These are phyloP conservation scores for Chlorella sp. DNA, from an alignment of 139 green algal genomes.

Conservation along the genomic window DNA sequence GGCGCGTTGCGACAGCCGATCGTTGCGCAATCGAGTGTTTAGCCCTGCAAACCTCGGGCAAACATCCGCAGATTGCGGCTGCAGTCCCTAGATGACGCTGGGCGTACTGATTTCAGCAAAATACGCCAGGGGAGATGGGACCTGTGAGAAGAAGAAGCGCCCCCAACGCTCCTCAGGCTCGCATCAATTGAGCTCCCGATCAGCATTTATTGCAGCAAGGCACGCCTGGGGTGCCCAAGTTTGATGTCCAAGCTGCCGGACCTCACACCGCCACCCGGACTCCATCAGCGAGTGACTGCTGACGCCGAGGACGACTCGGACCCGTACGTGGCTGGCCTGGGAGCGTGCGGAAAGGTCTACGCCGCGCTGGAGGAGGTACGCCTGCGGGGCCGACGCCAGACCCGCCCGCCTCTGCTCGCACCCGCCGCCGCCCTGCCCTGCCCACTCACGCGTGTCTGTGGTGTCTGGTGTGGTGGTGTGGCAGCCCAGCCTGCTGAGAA, in stretches of 20 bases:
- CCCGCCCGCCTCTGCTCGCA: neutral
- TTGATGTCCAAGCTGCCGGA: constrained; percentile 1
- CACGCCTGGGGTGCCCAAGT: neutral
- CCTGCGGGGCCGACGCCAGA: neutral
- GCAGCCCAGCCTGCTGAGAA: neutral
- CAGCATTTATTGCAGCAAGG: too few species aligned
- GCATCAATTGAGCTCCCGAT: too few species aligned
- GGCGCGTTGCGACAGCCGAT: too few species aligned
- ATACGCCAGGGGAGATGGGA: too few species aligned
- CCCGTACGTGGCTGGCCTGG: constrained; percentile 19
- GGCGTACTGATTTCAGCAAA: too few species aligned
- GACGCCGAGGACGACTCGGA: constrained; percentile 28
- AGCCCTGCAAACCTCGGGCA: too few species aligned
- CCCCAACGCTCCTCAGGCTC: too few species aligned
- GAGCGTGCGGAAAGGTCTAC: constrained; percentile 26
- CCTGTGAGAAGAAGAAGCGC: too few species aligned
- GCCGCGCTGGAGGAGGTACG: constrained; percentile 18
- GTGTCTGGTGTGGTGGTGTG: neutral
- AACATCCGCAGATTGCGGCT: too few species aligned
- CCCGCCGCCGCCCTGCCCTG: too few species aligned
- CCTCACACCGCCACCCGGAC: neutral
- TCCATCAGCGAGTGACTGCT: constrained; percentile 27
- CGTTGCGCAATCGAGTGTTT: too few species aligned
- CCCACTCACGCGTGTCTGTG: neutral
- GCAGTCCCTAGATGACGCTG: too few species aligned